phyloP scores from a whole-genome alignment of 73 alveolate species.

The Paramecium tetraurelia region DNA sequence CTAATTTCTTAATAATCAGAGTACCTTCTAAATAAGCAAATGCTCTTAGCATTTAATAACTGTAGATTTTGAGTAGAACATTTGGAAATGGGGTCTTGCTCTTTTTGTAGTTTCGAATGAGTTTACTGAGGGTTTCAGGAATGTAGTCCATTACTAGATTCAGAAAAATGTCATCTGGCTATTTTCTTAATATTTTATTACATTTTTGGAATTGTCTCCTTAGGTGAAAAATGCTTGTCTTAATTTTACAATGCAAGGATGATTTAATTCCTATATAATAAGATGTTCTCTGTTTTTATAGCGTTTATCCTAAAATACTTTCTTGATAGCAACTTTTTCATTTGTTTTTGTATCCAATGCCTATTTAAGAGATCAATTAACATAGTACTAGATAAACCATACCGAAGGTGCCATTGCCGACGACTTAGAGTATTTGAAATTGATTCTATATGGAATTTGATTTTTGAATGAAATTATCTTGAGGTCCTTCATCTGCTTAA shows the following conservation, averaged over 20 bases:
- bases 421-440: constrained; percentile 24
- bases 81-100: constrained; percentile 74
- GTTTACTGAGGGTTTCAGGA: constrained; percentile 81
- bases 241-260: constrained; percentile 83
- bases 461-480: not conserved
- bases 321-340: constrained; percentile 84
- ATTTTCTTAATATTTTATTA: not conserved
- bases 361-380: not conserved
- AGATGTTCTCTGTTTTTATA: constrained; percentile 89
- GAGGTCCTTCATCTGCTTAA: not conserved
- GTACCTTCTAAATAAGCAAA: constrained; percentile 80
- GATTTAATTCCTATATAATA: constrained; percentile 85
- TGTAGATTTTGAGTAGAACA: constrained; percentile 82
- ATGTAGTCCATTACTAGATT: constrained; percentile 92
- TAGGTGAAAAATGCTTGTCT: constrained; percentile 85
- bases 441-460: not conserved
- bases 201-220: constrained; percentile 81
- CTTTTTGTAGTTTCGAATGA: constrained; percentile 79
- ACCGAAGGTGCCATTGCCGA: constrained; percentile 84
- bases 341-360: constrained; percentile 68
- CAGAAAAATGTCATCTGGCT: constrained; percentile 82
- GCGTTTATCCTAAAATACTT: constrained; percentile 85
- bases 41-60: constrained; percentile 88
- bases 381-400: constrained; percentile 68
- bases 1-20: constrained; percentile 10